Percentiles rank a stretch among this genome's conserved stretches.
phyloP scores from a whole-genome alignment of 495 filamentous ascomycete genomes.

The Talaromyces ruber region DNA sequence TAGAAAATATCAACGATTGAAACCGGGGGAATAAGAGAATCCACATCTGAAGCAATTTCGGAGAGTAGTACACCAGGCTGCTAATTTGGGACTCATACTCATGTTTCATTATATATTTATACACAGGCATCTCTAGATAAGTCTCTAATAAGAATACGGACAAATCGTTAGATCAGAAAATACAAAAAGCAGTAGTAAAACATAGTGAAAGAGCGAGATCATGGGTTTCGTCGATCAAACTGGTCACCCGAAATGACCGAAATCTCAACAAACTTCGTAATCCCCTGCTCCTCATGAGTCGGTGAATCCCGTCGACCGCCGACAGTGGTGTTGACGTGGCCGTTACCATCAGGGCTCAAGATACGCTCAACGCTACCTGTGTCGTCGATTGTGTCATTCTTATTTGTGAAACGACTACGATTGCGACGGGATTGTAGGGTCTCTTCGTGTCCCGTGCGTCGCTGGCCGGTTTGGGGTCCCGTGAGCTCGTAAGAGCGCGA shows the following conservation, averaged over 20 bases:
- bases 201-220: not conserved
- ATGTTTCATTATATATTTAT: not conserved
- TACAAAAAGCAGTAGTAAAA: not conserved
- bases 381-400: constrained; percentile 12
- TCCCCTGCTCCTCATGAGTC: constrained; percentile 10
- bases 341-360: constrained; percentile 10
- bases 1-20: too few relatives aligned
- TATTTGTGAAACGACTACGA: not conserved
- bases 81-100: not conserved
- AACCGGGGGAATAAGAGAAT: too few relatives aligned
- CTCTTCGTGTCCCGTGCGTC: constrained; percentile 9
- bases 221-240: constrained; percentile 1
- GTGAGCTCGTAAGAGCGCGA: constrained; percentile 26
- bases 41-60: too few relatives aligned
- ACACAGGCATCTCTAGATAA: not conserved
- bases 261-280: constrained; percentile 27
- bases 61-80: too few relatives aligned
- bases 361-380: constrained; percentile 24
- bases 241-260: constrained; percentile 11
- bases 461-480: constrained; percentile 13
- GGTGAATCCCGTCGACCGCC: constrained; percentile 12
- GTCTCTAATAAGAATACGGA: not conserved
- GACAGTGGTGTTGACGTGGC: constrained; percentile 9
- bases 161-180: not conserved
- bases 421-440: constrained; percentile 5